Conservation (phyloP, 1,139 yeast genomes). For the Eremothecium gossypii region DNA sequence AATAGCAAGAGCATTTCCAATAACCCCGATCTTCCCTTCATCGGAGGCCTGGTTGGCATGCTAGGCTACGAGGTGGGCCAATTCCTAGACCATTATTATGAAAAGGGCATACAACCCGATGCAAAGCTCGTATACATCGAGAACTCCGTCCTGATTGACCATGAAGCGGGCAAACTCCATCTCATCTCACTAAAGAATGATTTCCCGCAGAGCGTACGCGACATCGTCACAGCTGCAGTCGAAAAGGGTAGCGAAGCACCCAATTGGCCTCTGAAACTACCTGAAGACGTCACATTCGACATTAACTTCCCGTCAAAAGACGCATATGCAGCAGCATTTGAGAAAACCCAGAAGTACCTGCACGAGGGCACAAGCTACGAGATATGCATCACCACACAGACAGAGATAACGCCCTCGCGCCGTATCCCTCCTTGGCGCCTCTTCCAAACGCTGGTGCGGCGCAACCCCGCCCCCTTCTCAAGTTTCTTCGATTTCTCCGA, state of each 20-base stretch:
- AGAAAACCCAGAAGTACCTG: constrained; percentile 57
- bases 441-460: constrained; percentile 58
- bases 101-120: constrained; percentile 46
- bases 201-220: constrained; percentile 17
- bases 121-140: constrained; percentile 67
- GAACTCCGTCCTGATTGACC: constrained; percentile 51
- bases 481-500: constrained; percentile 72
- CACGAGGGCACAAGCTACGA: constrained; percentile 89
- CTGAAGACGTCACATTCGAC: constrained; percentile 16
- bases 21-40: constrained; percentile 48
- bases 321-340: constrained; percentile 48
- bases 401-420: constrained; percentile 45
- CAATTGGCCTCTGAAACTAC: constrained; percentile 13
- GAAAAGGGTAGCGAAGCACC: constrained; percentile 4
- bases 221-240: constrained; percentile 6
- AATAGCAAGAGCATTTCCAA: constrained; percentile 18
- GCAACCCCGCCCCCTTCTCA: constrained; percentile 91
- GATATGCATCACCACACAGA: constrained; percentile 77
- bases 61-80: constrained; percentile 81
- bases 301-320: constrained; percentile 45
- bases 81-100: constrained; percentile 29
- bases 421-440: constrained; percentile 61
- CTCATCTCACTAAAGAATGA: constrained; percentile 41
- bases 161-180: constrained; percentile 40
- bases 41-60: constrained; percentile 83